Evolutionary conservation across 768 basidiomycete species (phyloP).

Genomic region (Neoboletus brunneissimus): DNA sequence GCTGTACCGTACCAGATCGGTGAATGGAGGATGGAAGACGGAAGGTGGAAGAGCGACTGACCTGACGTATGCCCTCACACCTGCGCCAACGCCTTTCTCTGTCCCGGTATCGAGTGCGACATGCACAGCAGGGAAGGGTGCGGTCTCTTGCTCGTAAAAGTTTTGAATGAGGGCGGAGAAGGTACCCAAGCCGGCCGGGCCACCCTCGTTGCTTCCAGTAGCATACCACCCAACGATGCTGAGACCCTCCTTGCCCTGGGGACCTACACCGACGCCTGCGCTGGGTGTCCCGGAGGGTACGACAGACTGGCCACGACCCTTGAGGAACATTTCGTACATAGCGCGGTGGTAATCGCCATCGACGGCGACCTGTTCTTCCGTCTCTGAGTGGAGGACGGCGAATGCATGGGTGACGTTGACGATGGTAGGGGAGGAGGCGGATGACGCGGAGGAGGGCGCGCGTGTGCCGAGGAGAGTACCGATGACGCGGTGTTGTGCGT

Average conservation of each 20-base stretch:
- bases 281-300: conserved; percentile 10
- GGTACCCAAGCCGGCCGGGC: conserved; percentile 60
- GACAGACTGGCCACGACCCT: conserved; percentile 53
- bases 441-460: conserved; percentile 38
- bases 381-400: conserved; percentile 90
- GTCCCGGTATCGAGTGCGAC: conserved; percentile 86
- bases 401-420: conserved; percentile 84
- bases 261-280: conserved; percentile 19
- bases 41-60: conserved; percentile 30
- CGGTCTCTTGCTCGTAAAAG: conserved; percentile 92
- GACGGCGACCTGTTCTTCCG: conserved; percentile 88
- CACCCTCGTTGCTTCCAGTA: conserved; percentile 65
- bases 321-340: conserved; percentile 84
- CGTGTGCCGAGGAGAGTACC: conserved; percentile 91
- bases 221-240: conserved; percentile 90
- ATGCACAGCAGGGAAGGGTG: conserved; percentile 86
- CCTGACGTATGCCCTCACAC: conserved; percentile 88
- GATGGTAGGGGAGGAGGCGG: conserved; percentile 2
- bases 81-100: conserved; percentile 58
- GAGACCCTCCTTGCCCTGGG: conserved; percentile 56
- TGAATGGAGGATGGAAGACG: conserved; percentile 6
- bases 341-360: conserved; percentile 95
- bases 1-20: conserved; percentile 37
- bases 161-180: conserved; percentile 97
- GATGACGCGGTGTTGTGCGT: conserved; percentile 84